Percentiles rank a stretch among this genome's conserved stretches.
Evolutionary conservation across 305 asterid species (phyloP).

Genomic region (Fraxinus sp.): DNA sequence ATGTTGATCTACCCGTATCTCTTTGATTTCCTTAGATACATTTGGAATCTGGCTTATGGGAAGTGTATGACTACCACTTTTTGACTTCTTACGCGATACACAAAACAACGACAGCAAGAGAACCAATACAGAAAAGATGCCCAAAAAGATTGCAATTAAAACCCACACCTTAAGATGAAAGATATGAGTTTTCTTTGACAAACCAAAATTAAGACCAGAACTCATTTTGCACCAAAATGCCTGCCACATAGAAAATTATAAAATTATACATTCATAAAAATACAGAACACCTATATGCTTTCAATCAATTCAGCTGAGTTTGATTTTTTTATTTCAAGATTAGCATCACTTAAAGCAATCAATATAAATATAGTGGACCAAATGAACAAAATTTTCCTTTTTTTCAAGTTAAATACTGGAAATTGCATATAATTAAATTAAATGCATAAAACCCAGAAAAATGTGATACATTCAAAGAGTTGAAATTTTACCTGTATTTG

Average conservation of each 20-base stretch:
- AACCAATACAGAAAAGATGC: conserved; percentile 42
- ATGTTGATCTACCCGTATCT: conserved; percentile 56
- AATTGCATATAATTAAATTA: not conserved
- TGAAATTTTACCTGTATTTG: conserved; percentile 35
- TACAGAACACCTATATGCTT: not conserved
- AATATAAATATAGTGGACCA: not conserved
- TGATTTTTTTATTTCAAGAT: not conserved
- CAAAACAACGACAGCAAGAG: conserved; percentile 53
- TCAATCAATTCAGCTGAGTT: not conserved
- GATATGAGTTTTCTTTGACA: conserved; percentile 62
- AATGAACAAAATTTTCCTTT: not conserved
- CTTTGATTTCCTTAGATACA: conserved; percentile 56
- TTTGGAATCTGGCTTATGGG: conserved; percentile 41
- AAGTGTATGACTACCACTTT: conserved; percentile 27
- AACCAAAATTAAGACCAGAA: conserved; percentile 44
- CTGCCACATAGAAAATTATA: conserved; percentile 26
- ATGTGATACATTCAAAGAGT: conserved; percentile 19
- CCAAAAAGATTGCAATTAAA: conserved; percentile 50
- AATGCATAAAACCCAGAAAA: not conserved
- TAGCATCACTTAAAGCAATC: not conserved
- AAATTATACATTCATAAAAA: not conserved
- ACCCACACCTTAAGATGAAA: conserved; percentile 75
- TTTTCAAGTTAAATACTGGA: not conserved
- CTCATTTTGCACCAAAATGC: conserved; percentile 42
- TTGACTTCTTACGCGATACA: conserved; percentile 41